Evolutionary conservation across 306 rosid genomes (phyloP).

Genomic region (Rubus idaeus): DNA sequence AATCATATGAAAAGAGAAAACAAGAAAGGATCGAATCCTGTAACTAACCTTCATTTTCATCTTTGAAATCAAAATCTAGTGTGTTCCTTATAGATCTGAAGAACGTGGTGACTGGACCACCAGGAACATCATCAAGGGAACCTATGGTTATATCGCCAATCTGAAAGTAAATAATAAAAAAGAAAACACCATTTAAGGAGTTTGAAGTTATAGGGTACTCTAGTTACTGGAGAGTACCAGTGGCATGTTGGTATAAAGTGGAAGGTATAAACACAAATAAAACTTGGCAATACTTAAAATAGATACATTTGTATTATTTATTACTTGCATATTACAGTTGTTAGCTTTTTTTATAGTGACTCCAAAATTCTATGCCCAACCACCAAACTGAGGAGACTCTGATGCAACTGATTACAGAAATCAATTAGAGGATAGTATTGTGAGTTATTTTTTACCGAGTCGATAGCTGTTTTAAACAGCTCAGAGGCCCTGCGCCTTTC

Average conservation of each 20-base stretch:
- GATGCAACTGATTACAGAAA: conserved; percentile 1
- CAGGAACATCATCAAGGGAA: conserved; percentile 88
- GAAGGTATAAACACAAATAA: not conserved
- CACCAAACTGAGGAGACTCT: not conserved
- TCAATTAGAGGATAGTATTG: conserved; percentile 11
- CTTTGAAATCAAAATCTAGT: conserved; percentile 97
- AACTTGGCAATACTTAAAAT: not conserved
- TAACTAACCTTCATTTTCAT: conserved; percentile 83
- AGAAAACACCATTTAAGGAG: conserved; percentile 2
- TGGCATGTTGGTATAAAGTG: not conserved
- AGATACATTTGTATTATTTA: not conserved
- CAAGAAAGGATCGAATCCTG: conserved; percentile 11
- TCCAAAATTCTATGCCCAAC: not conserved
- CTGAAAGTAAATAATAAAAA: conserved; percentile 43
- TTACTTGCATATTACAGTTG: not conserved
- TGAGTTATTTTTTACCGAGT: conserved; percentile 56
- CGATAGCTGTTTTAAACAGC: conserved; percentile 82
- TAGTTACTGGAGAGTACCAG: not conserved
- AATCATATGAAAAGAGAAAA: not conserved
- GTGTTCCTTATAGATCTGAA: conserved; percentile 87
- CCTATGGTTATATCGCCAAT: conserved; percentile 72
- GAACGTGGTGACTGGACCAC: conserved; percentile 73
- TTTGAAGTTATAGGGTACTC: not conserved
- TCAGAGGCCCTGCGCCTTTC: conserved; percentile 81
- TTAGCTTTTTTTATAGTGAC: not conserved